Evolutionary conservation across 2,329 filamentous ascomycete species (phyloP).

Genomic region (Pseudogymnoascus sp.): DNA sequence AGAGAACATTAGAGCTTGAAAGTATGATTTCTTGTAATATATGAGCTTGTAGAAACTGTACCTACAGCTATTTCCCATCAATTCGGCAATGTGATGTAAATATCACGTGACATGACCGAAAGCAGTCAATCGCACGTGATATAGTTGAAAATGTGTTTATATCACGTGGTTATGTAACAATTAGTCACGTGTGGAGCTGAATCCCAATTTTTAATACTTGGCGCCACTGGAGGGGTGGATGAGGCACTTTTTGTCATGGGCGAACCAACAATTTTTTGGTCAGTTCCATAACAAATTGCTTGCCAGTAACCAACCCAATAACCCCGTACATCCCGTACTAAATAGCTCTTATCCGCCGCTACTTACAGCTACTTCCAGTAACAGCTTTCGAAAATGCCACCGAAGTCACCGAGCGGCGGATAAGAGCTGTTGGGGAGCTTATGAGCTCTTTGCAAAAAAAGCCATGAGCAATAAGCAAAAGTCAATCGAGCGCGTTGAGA

Average conservation of each 20-base stretch:
- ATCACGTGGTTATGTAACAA: background rate
- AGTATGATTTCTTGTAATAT: background rate
- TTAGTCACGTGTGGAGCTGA: background rate
- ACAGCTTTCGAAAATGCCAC: background rate
- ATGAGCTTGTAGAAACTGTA: background rate
- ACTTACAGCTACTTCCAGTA: conserved; percentile 3
- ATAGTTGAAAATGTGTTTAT: background rate
- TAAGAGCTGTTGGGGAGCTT: conserved; percentile 4
- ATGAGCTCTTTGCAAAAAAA: conserved; percentile 1
- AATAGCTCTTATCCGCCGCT: conserved; percentile 3
- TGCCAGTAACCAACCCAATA: background rate
- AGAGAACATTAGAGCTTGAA: background rate
- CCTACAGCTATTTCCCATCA: background rate
- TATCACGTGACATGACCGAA: background rate
- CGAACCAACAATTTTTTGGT: background rate
- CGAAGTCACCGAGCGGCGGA: background rate
- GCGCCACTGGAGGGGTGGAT: background rate
- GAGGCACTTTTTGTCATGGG: background rate
- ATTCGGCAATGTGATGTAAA: too few relatives aligned
- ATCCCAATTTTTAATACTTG: background rate
- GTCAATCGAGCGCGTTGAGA: background rate
- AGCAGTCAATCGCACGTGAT: background rate
- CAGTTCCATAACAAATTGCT: background rate
- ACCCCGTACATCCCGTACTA: too few relatives aligned
- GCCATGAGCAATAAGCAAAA: conserved; percentile 4